phyloP scores from a whole-genome alignment of 2,329 filamentous ascomycete species.

The Ophiognomonia clavigignenti-juglandacearum region DNA sequence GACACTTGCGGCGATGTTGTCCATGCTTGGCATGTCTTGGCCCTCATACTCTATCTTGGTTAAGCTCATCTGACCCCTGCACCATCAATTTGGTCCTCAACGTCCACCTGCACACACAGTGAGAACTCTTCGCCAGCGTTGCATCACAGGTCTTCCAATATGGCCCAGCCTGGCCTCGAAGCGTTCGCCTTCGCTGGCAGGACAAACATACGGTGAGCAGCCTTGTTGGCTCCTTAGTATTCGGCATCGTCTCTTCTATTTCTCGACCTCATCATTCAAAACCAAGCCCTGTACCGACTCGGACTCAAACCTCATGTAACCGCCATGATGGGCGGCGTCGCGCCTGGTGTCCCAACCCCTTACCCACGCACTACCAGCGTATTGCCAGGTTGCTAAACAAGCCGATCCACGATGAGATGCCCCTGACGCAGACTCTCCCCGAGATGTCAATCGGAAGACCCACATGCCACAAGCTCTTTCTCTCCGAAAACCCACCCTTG shows the following conservation, averaged over 20 bases:
- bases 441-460: slow-evolving; percentile 12
- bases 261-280: not conserved
- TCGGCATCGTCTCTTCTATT: not conserved
- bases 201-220: too few species aligned
- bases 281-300: too few species aligned
- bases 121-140: not conserved
- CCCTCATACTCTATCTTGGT: slow-evolving; percentile 8
- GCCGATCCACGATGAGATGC: not conserved
- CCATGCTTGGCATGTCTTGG: not conserved
- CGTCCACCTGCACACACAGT: not conserved
- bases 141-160: not conserved
- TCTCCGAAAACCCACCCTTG: not conserved
- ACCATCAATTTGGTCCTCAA: not conserved
- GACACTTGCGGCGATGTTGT: slow-evolving; percentile 5
- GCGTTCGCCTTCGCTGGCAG: too few species aligned
- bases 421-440: slow-evolving; percentile 10
- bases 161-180: too few species aligned
- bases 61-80: slow-evolving; percentile 5
- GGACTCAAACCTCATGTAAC: not conserved
- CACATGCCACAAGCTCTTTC: slow-evolving; percentile 4
- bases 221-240: too few species aligned
- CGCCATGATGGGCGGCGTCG: not conserved
- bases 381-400: not conserved
- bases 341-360: slow-evolving; percentile 5
- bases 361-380: too few species aligned